phyloP scores from a whole-genome alignment of 2,329 filamentous ascomycete species.

The Fusarium robinianum region DNA sequence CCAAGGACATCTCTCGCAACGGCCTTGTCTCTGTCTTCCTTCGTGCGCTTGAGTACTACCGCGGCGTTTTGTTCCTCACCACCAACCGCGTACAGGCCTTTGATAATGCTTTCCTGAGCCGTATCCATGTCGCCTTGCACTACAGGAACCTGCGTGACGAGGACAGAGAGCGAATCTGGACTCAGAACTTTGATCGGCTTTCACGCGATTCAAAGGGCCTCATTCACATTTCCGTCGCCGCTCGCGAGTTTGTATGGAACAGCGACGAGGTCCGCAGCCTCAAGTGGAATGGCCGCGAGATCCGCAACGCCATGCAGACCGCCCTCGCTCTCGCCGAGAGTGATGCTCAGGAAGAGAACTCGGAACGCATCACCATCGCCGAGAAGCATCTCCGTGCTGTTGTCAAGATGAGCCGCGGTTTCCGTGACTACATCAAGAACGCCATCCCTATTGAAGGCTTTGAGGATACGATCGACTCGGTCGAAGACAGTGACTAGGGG shows the following conservation, averaged over 20 bases:
- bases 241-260: conserved; percentile 47
- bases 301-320: conserved; percentile 51
- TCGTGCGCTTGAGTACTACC: conserved; percentile 57
- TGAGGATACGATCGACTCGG: conserved; percentile 27
- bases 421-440: conserved; percentile 40
- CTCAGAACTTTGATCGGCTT: conserved; percentile 51
- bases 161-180: conserved; percentile 52
- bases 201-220: conserved; percentile 46
- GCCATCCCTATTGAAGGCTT: conserved; percentile 28
- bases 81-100: conserved; percentile 55
- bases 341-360: conserved; percentile 44
- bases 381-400: conserved; percentile 43
- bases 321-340: conserved; percentile 51
- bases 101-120: conserved; percentile 53
- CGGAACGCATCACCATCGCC: conserved; percentile 37
- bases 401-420: conserved; percentile 43
- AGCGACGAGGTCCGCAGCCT: conserved; percentile 44
- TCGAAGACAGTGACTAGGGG: conserved; percentile 22
- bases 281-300: conserved; percentile 50
- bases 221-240: conserved; percentile 44
- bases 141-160: conserved; percentile 48
- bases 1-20: conserved; percentile 51
- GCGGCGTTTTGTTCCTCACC: conserved; percentile 55
- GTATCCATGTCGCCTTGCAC: conserved; percentile 55
- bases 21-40: conserved; percentile 55